A percentile compares a stretch with the other conserved stretches of the same genome.
Evolutionary conservation across 306 rosid genomes (phyloP).

Genomic region (Pyrus betulifolia): DNA sequence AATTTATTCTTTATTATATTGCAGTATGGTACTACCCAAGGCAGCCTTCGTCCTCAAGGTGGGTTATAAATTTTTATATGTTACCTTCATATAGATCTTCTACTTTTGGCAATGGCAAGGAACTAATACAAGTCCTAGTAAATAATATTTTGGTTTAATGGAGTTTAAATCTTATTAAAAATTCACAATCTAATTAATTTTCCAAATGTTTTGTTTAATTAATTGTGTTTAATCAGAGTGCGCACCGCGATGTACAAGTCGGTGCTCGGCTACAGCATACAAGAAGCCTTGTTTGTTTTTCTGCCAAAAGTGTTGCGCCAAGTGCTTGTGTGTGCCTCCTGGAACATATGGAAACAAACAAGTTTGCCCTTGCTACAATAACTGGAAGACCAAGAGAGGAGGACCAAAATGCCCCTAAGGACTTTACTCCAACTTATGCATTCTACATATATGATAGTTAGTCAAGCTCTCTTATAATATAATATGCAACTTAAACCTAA

Average conservation of each 20-base stretch:
- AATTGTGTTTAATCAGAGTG: neutral
- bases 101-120: neutral
- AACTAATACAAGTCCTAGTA: neutral
- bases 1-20: neutral
- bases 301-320: constrained; percentile 63
- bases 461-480: too few relatives aligned
- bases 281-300: constrained; percentile 74
- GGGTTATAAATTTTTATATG: too few relatives aligned
- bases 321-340: constrained; percentile 74
- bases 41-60: constrained; percentile 26
- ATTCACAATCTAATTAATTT: neutral
- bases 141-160: too few relatives aligned
- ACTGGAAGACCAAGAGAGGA: constrained; percentile 82
- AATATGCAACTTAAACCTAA: too few relatives aligned
- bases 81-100: neutral
- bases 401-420: constrained; percentile 55
- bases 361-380: constrained; percentile 66
- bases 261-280: constrained; percentile 12
- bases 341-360: constrained; percentile 75
- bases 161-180: too few relatives aligned
- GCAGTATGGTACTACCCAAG: constrained; percentile 20
- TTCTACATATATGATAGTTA: too few relatives aligned
- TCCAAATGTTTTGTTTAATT: neutral
- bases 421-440: too few relatives aligned
- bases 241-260: neutral